These are phyloP conservation scores for Umbilicus rupestris DNA, from an alignment of 164 flowering plant genomes.

Conservation along the genomic window DNA sequence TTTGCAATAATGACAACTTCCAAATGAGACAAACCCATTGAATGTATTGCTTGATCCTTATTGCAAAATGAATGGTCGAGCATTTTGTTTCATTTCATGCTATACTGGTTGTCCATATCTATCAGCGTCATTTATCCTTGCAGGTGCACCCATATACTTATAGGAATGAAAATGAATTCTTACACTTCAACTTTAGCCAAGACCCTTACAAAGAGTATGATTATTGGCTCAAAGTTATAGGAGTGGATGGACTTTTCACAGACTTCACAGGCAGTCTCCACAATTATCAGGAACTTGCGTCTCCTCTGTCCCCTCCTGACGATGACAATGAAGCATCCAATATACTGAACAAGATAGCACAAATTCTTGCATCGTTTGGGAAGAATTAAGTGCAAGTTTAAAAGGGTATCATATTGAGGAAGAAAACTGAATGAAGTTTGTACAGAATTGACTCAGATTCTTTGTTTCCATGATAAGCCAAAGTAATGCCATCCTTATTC, in stretches of 20 bases:
- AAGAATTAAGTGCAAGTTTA: neutral
- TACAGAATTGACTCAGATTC: too few relatives aligned
- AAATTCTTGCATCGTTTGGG: neutral
- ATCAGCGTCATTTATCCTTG: slow-evolving; percentile 9
- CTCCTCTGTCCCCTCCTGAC: slow-evolving; percentile 18
- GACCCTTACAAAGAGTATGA: slow-evolving; percentile 77
- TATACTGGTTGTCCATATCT: neutral
- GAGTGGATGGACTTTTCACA: slow-evolving; percentile 89
- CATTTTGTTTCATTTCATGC: neutral
- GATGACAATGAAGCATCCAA: neutral
- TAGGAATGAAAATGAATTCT: slow-evolving; percentile 56
- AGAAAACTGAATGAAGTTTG: too few relatives aligned
- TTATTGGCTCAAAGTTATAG: slow-evolving; percentile 71
- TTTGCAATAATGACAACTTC: neutral
- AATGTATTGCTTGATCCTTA: neutral
- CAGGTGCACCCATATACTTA: slow-evolving; percentile 98
- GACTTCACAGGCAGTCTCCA: slow-evolving; percentile 93
- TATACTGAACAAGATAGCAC: slow-evolving; percentile 1
- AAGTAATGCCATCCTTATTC: too few relatives aligned
- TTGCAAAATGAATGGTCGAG: neutral
- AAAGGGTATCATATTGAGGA: neutral
- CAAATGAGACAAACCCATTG: neutral
- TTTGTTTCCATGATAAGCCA: too few relatives aligned
- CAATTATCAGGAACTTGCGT: slow-evolving; percentile 53
- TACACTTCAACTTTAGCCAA: slow-evolving; percentile 66